These are phyloP conservation scores for Lithohypha guttulata DNA, from an alignment of 2,329 filamentous ascomycete genomes.

Conservation along the genomic window DNA sequence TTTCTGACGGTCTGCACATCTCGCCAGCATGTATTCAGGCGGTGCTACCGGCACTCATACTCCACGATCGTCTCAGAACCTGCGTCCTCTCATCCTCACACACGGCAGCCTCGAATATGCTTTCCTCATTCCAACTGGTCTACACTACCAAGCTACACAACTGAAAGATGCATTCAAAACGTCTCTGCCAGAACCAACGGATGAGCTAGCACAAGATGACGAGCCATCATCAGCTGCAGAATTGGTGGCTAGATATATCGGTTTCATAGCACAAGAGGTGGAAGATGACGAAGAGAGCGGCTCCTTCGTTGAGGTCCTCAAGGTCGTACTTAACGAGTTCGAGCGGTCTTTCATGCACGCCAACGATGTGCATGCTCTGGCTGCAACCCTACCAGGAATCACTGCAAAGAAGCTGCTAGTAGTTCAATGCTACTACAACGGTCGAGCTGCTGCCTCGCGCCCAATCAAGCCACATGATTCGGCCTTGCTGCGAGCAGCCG, in stretches of 20 bases:
- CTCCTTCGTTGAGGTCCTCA: constrained; percentile 84
- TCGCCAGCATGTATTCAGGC: constrained; percentile 21
- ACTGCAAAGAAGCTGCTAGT: constrained; percentile 84
- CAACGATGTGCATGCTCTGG: constrained; percentile 91
- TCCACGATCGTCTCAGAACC: constrained; percentile 82
- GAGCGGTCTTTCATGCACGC: constrained; percentile 88
- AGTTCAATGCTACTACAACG: constrained; percentile 83
- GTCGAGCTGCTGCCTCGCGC: constrained; percentile 70
- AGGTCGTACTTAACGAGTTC: constrained; percentile 88
- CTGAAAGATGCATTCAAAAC: constrained; percentile 82
- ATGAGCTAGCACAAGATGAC: constrained; percentile 95
- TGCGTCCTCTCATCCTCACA: constrained; percentile 78
- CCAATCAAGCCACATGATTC: constrained; percentile 89
- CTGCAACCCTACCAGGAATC: constrained; percentile 77
- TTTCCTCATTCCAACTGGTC: constrained; percentile 85
- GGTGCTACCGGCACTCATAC: constrained; percentile 85
- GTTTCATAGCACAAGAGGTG: constrained; percentile 77
- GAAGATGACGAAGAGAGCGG: constrained; percentile 84
- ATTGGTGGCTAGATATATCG: constrained; percentile 86
- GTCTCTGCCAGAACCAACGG: constrained; percentile 79
- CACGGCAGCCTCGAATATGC: constrained; percentile 95
- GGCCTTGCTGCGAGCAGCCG: constrained; percentile 77
- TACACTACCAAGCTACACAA: constrained; percentile 93
- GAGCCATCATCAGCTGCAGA: constrained; percentile 95
- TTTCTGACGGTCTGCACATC: constrained; percentile 3